phyloP scores from a whole-genome alignment of 1,284 basidiomycete species.

The Pseudomicrostroma phylloplanum region DNA sequence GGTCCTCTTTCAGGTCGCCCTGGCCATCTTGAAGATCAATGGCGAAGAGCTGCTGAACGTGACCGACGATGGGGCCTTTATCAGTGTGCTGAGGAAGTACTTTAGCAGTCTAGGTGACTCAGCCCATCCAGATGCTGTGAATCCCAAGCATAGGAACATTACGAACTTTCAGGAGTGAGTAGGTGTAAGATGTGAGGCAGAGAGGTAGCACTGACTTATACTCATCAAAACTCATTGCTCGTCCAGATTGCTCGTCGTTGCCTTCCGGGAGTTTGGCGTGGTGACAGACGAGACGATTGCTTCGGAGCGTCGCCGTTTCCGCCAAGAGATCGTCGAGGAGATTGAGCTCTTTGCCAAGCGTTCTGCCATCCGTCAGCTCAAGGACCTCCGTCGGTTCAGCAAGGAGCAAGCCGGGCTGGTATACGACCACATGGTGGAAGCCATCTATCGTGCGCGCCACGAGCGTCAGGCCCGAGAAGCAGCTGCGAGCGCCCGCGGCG shows the following conservation, averaged over 20 bases:
- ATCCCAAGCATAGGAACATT: conserved; percentile 85
- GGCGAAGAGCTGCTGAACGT: conserved; percentile 81
- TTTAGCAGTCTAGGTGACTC: conserved; percentile 89
- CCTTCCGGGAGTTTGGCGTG: conserved; percentile 76
- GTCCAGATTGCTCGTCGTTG: conserved; percentile 54
- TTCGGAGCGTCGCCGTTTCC: conserved; percentile 75
- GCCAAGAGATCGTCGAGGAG: conserved; percentile 82
- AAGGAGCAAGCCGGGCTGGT: conserved; percentile 67
- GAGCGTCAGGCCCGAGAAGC: conserved; percentile 21
- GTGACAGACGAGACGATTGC: conserved; percentile 94
- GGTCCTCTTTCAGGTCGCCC: conserved; percentile 89
- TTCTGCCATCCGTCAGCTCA: conserved; percentile 83
- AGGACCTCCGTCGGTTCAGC: conserved; percentile 70
- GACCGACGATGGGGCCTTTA: conserved; percentile 94
- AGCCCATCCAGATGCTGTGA: conserved; percentile 80
- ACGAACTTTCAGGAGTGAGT: conserved; percentile 84
- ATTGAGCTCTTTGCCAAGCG: conserved; percentile 95
- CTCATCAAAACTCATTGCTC: background rate
- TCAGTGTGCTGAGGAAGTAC: conserved; percentile 65
- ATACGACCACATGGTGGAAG: conserved; percentile 48
- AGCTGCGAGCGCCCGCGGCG: conserved; percentile 1
- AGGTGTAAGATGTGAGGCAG: background rate
- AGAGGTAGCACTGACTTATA: background rate
- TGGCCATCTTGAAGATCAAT: conserved; percentile 96
- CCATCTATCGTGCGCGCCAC: conserved; percentile 46